Evolutionary conservation across 345 rosid genomes (phyloP).

Genomic region (Arabis hirsuta): DNA sequence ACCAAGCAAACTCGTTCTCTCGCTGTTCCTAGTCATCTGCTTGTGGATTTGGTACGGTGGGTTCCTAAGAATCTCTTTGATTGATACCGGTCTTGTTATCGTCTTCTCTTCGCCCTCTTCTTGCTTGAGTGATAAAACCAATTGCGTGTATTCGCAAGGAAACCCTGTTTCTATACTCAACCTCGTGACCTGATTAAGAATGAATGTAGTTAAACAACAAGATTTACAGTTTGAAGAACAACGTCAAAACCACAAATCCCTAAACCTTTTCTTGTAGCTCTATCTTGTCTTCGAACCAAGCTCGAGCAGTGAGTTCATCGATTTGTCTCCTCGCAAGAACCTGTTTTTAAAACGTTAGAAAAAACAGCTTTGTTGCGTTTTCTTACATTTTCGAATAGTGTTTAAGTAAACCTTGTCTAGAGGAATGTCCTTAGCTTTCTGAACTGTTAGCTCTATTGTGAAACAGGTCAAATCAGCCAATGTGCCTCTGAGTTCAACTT

Average conservation of each 20-base stretch:
- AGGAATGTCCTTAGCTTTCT: slow-evolving; percentile 60
- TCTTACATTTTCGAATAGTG: background rate
- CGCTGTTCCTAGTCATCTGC: slow-evolving; percentile 42
- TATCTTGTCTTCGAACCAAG: slow-evolving; percentile 71
- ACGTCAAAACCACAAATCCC: slow-evolving; percentile 9
- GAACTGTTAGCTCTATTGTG: slow-evolving; percentile 60
- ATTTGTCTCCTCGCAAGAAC: slow-evolving; percentile 76
- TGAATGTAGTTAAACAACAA: too few relatives aligned
- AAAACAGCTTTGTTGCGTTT: background rate
- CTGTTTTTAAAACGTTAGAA: slow-evolving; percentile 41
- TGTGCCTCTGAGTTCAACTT: slow-evolving; percentile 58
- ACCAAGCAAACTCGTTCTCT: slow-evolving; percentile 48
- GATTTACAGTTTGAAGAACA: too few relatives aligned
- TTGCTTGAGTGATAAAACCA: slow-evolving; percentile 54
- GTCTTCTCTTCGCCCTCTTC: slow-evolving; percentile 42
- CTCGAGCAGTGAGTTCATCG: slow-evolving; percentile 69
- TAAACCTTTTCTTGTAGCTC: slow-evolving; percentile 76
- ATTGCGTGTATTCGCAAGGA: slow-evolving; percentile 64
- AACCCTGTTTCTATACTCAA: slow-evolving; percentile 66
- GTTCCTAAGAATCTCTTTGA: slow-evolving; percentile 42
- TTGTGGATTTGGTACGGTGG: slow-evolving; percentile 44
- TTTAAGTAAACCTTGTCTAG: slow-evolving; percentile 51
- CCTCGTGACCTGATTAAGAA: slow-evolving; percentile 59
- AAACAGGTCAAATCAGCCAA: slow-evolving; percentile 64
- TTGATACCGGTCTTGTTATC: slow-evolving; percentile 41